phyloP scores from a whole-genome alignment of 2,329 filamentous ascomycete species.

The Chaetomium olivaceum region DNA sequence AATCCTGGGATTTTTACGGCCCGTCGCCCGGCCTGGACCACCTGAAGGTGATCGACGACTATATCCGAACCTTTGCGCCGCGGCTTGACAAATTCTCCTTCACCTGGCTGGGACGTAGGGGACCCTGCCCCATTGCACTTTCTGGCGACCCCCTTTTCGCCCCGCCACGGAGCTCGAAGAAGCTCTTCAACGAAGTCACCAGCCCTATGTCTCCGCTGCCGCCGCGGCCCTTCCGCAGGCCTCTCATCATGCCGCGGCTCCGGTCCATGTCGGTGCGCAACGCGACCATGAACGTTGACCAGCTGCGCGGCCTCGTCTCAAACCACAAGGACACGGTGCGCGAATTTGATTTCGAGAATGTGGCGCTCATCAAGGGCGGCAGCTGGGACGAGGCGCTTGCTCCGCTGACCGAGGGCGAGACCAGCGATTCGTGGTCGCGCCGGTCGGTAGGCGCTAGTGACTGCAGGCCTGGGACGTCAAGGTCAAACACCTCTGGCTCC shows the following conservation, averaged over 20 bases:
- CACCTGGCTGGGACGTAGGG: slow-evolving; percentile 71
- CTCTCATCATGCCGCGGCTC: slow-evolving; percentile 67
- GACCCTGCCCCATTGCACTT: slow-evolving; percentile 72
- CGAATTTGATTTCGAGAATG: slow-evolving; percentile 79
- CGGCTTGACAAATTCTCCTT: slow-evolving; percentile 72
- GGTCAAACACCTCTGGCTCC: slow-evolving; percentile 26
- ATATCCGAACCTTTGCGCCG: slow-evolving; percentile 68
- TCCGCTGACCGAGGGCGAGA: slow-evolving; percentile 58
- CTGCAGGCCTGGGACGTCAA: slow-evolving; percentile 33
- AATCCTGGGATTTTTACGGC: slow-evolving; percentile 65
- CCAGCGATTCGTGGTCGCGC: slow-evolving; percentile 45
- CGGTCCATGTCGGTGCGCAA: slow-evolving; percentile 72
- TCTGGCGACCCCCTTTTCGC: slow-evolving; percentile 70
- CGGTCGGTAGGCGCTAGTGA: slow-evolving; percentile 40
- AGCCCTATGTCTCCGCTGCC: slow-evolving; percentile 65
- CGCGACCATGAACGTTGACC: slow-evolving; percentile 66
- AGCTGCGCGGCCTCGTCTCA: slow-evolving; percentile 69
- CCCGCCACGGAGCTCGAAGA: slow-evolving; percentile 53
- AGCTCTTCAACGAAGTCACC: slow-evolving; percentile 65
- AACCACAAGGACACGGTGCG: slow-evolving; percentile 67
- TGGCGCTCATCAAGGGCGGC: slow-evolving; percentile 65
- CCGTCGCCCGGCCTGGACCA: slow-evolving; percentile 65
- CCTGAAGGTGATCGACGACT: slow-evolving; percentile 78
- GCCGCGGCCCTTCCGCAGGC: slow-evolving; percentile 49
- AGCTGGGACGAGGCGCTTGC: slow-evolving; percentile 83